Conservation (phyloP, 441 rosid species). For the Iberis amara region DNA sequence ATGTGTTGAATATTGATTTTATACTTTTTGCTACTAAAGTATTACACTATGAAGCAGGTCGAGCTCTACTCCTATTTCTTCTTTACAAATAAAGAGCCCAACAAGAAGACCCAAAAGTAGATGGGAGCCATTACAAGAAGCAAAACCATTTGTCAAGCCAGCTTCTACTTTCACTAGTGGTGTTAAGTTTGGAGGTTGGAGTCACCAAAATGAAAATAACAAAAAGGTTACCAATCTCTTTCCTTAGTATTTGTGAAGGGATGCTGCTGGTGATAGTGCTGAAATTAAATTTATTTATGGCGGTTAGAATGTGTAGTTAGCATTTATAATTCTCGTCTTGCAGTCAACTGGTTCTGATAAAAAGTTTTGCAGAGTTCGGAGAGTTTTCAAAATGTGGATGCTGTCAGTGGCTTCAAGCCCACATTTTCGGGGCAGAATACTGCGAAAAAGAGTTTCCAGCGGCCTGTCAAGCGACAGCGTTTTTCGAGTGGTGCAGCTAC, state of each 20-base stretch:
- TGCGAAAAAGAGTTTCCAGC: conserved; percentile 47
- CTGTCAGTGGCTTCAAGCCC: conserved; percentile 38
- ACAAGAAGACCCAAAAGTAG: conserved; percentile 80
- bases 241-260: conserved; percentile 19
- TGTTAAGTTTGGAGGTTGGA: conserved; percentile 59
- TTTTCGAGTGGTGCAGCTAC: conserved; percentile 40
- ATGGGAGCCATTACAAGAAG: conserved; percentile 93
- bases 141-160: conserved; percentile 49
- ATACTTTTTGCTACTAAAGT: conserved; percentile 23
- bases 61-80: conserved; percentile 36
- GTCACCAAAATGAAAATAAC: conserved; percentile 40
- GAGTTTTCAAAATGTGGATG: conserved; percentile 39
- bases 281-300: conserved; percentile 11
- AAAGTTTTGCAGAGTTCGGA: conserved; percentile 37
- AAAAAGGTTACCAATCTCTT: conserved; percentile 49
- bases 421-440: conserved; percentile 44
- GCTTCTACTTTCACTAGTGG: conserved; percentile 37
- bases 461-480: conserved; percentile 80
- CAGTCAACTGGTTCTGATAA: conserved; percentile 18
- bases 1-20: conserved; percentile 17
- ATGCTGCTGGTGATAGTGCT: background rate
- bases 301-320: conserved; percentile 19
- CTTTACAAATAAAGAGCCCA: conserved; percentile 60
- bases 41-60: conserved; percentile 31
- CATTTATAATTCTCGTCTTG: conserved; percentile 17